Evolutionary conservation across 2,329 filamentous ascomycete genomes (phyloP), one percentile per base, ranked within the genome.

Genomic region (Sporothrix brasiliensis): DNA sequence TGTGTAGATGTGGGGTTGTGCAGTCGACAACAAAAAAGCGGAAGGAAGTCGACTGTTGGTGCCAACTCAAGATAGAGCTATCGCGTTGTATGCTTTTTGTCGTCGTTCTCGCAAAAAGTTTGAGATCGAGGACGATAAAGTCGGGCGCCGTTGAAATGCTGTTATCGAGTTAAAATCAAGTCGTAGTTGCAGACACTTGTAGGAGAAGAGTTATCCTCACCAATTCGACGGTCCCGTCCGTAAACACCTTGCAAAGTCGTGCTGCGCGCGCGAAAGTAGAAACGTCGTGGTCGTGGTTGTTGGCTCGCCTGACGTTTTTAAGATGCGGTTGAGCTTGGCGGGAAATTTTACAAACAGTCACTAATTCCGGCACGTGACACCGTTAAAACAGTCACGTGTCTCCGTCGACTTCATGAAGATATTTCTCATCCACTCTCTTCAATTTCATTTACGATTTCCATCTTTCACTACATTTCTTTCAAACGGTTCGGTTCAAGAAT

Each of bases 241-340:
- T 49, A 49, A 19, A 49, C 19, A 2, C 14, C 6, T 19, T 49
- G 44, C 16, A 16, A 13, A 16, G 4, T 49, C 44, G 14, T 49
- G 14, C 44, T 49, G 44, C 44, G 3, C 60, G 24, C 41, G 13
- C 24, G 16, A 50, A 66, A 66, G 7, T 7, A 66, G 4, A 27
- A 63, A 30, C 10, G 24, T n/a, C 2, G 41, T 63, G 21, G 10
- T 13, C 24, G 21, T 66, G 16, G 44, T 7, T 16, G 61, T n/a
- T 50, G 7, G 61, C 24, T 50, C 61, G 27, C 41, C 24, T 66
- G 44, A 66, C 24, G 24, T 50, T 66, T 66, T 49, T 66, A 19
- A n/a, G 60, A 63, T 63, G 60, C 41, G 24, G 61, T 50, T 13
- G n/a, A 47, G 27, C 47, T 63, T 66, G 44, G 61, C 27, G 61